Conservation (phyloP, 495 filamentous ascomycete species). For the Penicillium bialowiezense region DNA sequence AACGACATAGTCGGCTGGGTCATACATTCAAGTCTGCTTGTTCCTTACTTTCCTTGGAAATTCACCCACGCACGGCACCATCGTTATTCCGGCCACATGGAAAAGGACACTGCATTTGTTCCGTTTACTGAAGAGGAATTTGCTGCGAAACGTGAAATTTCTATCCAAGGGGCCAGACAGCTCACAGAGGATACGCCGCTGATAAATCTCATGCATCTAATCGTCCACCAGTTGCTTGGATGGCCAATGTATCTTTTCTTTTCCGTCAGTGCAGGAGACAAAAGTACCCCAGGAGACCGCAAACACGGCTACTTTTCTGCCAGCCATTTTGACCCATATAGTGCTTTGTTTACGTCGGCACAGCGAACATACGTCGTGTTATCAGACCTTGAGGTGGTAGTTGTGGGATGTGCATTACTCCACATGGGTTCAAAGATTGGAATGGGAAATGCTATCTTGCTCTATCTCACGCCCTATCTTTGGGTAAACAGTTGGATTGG, state of each 20-base stretch:
- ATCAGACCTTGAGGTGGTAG: not conserved
- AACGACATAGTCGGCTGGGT: too few relatives aligned
- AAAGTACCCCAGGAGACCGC: too few relatives aligned
- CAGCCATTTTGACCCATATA: not conserved
- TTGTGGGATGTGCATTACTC: slow-evolving; percentile 32
- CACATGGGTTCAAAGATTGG: not conserved
- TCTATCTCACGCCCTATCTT: slow-evolving; percentile 44
- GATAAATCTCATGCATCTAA: slow-evolving; percentile 30
- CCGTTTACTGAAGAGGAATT: too few relatives aligned
- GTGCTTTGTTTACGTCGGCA: not conserved
- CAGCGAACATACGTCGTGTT: not conserved
- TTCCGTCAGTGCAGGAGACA: slow-evolving; percentile 29
- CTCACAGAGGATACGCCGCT: slow-evolving; percentile 47
- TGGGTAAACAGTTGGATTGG: slow-evolving; percentile 54
- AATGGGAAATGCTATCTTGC: slow-evolving; percentile 21
- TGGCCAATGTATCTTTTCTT: slow-evolving; percentile 45
- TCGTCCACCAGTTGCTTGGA: slow-evolving; percentile 44
- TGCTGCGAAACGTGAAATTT: too few relatives aligned
- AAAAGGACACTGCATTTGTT: too few relatives aligned
- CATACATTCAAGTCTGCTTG: too few relatives aligned
- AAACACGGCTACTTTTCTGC: too few relatives aligned
- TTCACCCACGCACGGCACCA: too few relatives aligned
- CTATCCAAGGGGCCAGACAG: too few relatives aligned
- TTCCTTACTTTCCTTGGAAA: too few relatives aligned
- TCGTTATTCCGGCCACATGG: too few relatives aligned